A percentile compares a stretch with the other conserved stretches of the same genome.
phyloP scores from a whole-genome alignment of 768 basidiomycete species.

The Kwoniella mangroviensis region DNA sequence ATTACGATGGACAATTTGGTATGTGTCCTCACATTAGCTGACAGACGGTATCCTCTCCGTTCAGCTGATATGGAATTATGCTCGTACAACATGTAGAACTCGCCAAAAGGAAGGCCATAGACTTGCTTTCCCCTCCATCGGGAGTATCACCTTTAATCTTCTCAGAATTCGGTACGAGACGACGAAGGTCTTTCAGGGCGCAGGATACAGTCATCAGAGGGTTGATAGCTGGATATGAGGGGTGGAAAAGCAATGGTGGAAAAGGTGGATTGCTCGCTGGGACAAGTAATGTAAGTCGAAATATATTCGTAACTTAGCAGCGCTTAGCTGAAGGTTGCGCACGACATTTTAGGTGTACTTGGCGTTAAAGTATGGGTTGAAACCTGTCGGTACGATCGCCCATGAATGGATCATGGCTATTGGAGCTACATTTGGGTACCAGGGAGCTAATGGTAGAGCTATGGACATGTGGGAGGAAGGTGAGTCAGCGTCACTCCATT shows the following conservation, averaged over 20 bases:
- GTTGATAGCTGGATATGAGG: constrained; percentile 69
- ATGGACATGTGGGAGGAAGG: constrained; percentile 86
- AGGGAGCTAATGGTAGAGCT: constrained; percentile 71
- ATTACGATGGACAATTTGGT: constrained; percentile 80
- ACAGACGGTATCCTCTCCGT: not conserved
- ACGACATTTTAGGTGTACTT: constrained; percentile 91
- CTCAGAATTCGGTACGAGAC: constrained; percentile 60
- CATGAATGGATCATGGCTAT: constrained; percentile 64
- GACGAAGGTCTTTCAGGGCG: constrained; percentile 61
- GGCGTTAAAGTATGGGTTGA: constrained; percentile 73
- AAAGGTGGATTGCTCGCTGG: constrained; percentile 66
- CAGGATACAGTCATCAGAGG: constrained; percentile 79
- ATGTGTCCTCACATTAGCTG: constrained; percentile 18
- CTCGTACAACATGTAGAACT: constrained; percentile 61
- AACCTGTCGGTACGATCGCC: constrained; percentile 68
- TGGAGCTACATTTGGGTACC: constrained; percentile 82
- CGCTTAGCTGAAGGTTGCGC: constrained; percentile 3
- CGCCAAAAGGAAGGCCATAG: constrained; percentile 73
- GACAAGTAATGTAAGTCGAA: constrained; percentile 78
- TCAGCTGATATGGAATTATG: not conserved
- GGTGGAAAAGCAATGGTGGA: constrained; percentile 56
- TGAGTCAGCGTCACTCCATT: no score
- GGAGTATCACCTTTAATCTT: constrained; percentile 40
- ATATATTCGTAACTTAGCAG: no score
- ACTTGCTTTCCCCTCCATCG: constrained; percentile 58